Base-by-base conservation (phyloP, 163 green algal species). In the Chloroidium sp. region DNA sequence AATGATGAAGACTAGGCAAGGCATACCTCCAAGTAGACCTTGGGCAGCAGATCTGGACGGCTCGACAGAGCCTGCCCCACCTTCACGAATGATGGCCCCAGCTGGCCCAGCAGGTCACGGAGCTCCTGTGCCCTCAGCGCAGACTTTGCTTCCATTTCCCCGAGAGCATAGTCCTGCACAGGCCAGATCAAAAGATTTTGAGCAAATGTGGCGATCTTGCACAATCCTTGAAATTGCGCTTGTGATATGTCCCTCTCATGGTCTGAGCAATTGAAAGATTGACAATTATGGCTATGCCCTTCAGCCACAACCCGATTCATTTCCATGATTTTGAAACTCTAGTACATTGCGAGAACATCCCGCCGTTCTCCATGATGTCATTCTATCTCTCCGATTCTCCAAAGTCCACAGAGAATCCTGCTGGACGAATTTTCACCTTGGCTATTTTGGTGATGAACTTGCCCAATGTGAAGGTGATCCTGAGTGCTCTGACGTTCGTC, bases 1-100 rank as follows among this genome's bases (percentile, higher is more conserved):
- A 36, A 36, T 36, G 36, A 36, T 36, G 36, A 36, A 36, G 36
- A 36, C 36, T 36, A 36, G 36, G 36, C 36, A 36, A 36, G 36
- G 36, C 36, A 36, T 36, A 82, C 81, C 81, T 99, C 94, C 68
- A 99, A 86, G 87, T 98, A 99, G 59, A 84, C 82, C 76, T 91
- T 84, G 1, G 96, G 96, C 76, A 98, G 87, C 79, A 99, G 89
- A 89, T 99, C 96, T n/a, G 96, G 95, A 2, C 96, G 88, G 2
- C 94, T 87, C 61, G 88, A 95, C 69, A 98, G 87, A 3, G 95
- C 94, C 86, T 98, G 95, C 1, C 95, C 95, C 60, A 95, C 89
- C 86, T 97, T 98, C 0, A 97, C 90, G 76, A 97, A 97, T 0
- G 88, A 90, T 0, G 94, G 89, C 0, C 95, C 95, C 64, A 98